phyloP scores from a whole-genome alignment of 108 stramenopile genomes.

The Craspedostauros australis region DNA sequence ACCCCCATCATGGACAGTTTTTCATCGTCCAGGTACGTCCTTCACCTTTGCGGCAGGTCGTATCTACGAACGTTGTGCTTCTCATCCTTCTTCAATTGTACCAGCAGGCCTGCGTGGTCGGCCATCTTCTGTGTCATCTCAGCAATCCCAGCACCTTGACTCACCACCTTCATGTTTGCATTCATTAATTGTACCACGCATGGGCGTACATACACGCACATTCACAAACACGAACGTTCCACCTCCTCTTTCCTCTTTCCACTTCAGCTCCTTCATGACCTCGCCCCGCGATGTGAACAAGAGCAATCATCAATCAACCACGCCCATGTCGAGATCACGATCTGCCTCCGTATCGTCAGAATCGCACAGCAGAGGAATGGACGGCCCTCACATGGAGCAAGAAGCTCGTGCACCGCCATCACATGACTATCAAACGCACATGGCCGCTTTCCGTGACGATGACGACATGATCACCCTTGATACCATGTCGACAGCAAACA shows the following conservation, averaged over 20 bases:
- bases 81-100: not conserved
- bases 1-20: constrained; percentile 10
- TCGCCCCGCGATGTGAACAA: constrained; percentile 5
- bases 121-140: not conserved
- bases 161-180: not conserved
- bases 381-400: not conserved
- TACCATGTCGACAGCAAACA: constrained; percentile 15
- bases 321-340: too few species aligned
- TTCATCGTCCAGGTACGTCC: too few species aligned
- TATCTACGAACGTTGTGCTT: not conserved
- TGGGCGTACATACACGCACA: too few species aligned
- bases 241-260: too few species aligned
- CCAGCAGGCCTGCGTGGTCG: not conserved
- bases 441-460: constrained; percentile 23
- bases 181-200: not conserved
- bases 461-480: constrained; percentile 36
- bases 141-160: not conserved
- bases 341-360: not conserved
- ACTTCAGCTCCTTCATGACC: not conserved
- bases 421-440: not conserved
- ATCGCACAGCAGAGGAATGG: not conserved
- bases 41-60: too few species aligned
- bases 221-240: too few species aligned
- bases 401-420: not conserved
- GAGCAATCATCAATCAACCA: too few species aligned